Evolutionary conservation across 352 stramenopile genomes (phyloP).

Genomic region (Phytopythium delawarense): DNA sequence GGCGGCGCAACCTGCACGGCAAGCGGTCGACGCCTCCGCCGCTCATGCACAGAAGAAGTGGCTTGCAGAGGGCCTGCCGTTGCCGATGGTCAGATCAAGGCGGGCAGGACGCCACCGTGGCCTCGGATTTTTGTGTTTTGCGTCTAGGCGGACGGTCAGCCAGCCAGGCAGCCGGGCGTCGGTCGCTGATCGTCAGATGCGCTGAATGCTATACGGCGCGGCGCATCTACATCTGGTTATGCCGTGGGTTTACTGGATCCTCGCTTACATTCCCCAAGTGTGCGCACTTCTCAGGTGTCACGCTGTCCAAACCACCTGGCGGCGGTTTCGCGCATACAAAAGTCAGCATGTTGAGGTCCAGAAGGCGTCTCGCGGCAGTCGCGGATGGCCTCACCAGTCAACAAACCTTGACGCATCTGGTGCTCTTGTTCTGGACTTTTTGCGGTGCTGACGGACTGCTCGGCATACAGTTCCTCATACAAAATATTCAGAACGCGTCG

Average conservation of each 20-base stretch:
- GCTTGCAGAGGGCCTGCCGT: not conserved
- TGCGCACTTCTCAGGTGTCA: not conserved
- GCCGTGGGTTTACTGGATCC: not conserved
- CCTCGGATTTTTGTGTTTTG: not conserved
- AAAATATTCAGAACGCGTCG: constrained; percentile 1
- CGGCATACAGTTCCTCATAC: not conserved
- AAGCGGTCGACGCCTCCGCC: not conserved
- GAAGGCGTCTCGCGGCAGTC: not conserved
- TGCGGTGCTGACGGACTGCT: not conserved
- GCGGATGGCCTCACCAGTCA: constrained; percentile 2
- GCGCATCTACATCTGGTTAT: not conserved
- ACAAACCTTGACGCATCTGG: constrained; percentile 4
- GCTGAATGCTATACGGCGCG: not conserved
- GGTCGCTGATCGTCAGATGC: not conserved
- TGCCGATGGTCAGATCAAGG: not conserved
- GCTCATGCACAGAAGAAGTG: not conserved
- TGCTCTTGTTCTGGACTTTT: constrained; percentile 3
- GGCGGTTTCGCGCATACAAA: constrained; percentile 1
- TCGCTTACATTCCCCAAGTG: not conserved
- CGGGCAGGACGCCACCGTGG: not conserved
- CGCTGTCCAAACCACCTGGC: not conserved
- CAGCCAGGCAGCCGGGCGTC: too few species aligned
- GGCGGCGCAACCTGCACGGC: too few species aligned
- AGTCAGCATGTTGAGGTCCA: not conserved
- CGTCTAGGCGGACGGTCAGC: too few species aligned